Base-by-base conservation (phyloP, 2,329 filamentous ascomycete species). In the Ascochyta lentis region DNA sequence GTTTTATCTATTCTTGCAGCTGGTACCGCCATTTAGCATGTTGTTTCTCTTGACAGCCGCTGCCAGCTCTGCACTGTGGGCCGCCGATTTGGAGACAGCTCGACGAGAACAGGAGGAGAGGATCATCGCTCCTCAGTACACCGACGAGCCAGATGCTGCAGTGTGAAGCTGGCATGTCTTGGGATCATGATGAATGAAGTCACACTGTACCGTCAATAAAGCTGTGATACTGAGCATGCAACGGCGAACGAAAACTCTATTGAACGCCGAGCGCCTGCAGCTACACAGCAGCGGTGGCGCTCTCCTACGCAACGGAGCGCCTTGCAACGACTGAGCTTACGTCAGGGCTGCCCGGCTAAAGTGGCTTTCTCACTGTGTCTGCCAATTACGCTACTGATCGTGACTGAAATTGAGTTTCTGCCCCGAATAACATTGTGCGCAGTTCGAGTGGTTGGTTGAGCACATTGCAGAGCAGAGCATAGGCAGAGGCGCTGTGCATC, bases 1-100 rank as follows among this genome's bases (percentile, higher is more conserved):
- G 0, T 83, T 95, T 4, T 91, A 92, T 45, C 86, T 97, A 79
- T 74, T 92, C 6, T 77, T 98, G 26, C 91, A 97, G 77, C 83
- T 98, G n/a, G 83, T 97, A 8, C 95, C 95, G 1, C 83, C 94
- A 12, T 77, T 97, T 44, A 96, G 90, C n/a, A 96, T 99, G 83
- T 87, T 98, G 71, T 97, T 98, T 74, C 82, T 98, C 35, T 78
- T 99, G 63, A 97, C 94, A 0, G 92, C 90, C 3, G 89, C 93
- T 1, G 86, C 87, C 19, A 95, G 94, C 2, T 89, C 91, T 39
- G 94, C 92, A 1, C 79, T 98, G 33, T 98, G 94, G 93, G 91
- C 87, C 2, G 88, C 88, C 2, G 86, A 89, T 61, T 78, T 97
- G 46, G 93, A 98, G 75, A 65, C 43, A 3, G 39, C 61, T 48